Conservation (phyloP, 345 rosid genomes). For the Passiflora organensis region DNA sequence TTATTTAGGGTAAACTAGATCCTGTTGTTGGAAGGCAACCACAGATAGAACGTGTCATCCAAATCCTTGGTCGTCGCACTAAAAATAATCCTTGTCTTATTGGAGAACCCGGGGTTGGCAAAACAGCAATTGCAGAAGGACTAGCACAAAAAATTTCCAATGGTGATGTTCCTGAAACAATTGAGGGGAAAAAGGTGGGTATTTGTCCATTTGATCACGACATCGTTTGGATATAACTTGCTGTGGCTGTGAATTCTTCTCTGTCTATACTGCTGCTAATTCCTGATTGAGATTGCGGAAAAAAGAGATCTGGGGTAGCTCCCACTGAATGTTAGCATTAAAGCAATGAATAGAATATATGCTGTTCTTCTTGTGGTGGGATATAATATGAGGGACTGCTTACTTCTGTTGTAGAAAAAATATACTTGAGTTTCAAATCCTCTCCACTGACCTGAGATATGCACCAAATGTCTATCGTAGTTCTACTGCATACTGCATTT, state of each 20-base stretch:
- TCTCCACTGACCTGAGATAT: too few species aligned
- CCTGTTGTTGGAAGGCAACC: conserved; percentile 99
- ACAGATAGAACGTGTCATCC: conserved; percentile 92
- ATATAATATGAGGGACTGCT: too few species aligned
- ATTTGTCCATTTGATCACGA: neutral
- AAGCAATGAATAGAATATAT: too few species aligned
- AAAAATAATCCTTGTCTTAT: conserved; percentile 97
- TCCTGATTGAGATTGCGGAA: too few species aligned
- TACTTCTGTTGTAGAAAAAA: neutral
- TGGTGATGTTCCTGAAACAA: conserved; percentile 98
- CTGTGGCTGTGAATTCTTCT: too few species aligned
- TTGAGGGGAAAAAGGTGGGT: conserved; percentile 87
- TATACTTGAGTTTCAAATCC: neutral
- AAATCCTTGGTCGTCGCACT: conserved; percentile 93
- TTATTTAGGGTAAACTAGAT: conserved; percentile 90
- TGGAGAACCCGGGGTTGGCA: conserved; percentile 99
- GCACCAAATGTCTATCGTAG: too few species aligned
- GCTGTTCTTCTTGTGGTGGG: too few species aligned
- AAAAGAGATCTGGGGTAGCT: too few species aligned
- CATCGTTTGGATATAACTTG: too few species aligned
- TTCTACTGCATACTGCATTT: neutral
- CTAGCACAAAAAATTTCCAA: conserved; percentile 90
- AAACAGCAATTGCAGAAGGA: conserved; percentile 99
- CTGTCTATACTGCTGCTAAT: too few species aligned
- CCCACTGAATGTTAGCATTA: too few species aligned